A percentile compares a stretch with the other conserved stretches of the same genome.
Conservation (phyloP, 2,329 filamentous ascomycete genomes). For the Colletotrichum abscissum region DNA sequence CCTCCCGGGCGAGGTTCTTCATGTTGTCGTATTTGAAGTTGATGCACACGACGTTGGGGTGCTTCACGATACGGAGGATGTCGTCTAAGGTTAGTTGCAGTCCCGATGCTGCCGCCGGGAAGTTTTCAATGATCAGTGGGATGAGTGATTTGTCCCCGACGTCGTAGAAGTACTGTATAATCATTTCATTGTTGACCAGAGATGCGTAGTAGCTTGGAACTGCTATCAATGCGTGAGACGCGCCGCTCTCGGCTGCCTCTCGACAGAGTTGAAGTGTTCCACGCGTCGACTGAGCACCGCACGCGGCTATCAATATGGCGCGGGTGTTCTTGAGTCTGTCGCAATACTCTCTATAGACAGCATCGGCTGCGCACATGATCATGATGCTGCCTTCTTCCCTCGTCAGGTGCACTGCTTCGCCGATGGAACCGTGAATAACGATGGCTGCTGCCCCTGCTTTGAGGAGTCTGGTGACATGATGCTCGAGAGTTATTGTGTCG, state of each 20-base stretch:
- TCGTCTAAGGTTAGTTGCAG: conserved; percentile 68
- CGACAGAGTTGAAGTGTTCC: conserved; percentile 74
- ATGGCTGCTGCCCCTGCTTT: conserved; percentile 73
- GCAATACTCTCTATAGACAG: conserved; percentile 71
- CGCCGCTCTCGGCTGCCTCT: conserved; percentile 72
- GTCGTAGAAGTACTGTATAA: conserved; percentile 70
- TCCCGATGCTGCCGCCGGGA: conserved; percentile 66
- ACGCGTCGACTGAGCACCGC: conserved; percentile 74
- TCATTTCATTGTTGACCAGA: conserved; percentile 66
- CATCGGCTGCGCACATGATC: conserved; percentile 75
- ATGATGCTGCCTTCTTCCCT: conserved; percentile 76
- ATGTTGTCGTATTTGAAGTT: too few species aligned
- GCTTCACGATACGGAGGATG: conserved; percentile 62
- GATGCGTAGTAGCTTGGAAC: conserved; percentile 77
- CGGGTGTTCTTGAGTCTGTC: conserved; percentile 62
- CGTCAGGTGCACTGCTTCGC: conserved; percentile 78
- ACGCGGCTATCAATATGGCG: conserved; percentile 74
- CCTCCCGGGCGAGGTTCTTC: too few species aligned
- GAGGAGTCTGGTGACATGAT: conserved; percentile 50
- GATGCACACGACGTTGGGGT: conserved; percentile 47
- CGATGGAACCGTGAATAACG: conserved; percentile 78
- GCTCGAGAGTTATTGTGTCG: conserved; percentile 45
- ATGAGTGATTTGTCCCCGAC: conserved; percentile 68
- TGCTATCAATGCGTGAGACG: conserved; percentile 74
- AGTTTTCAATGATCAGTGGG: conserved; percentile 73